Conservation (phyloP, 305 asterid genomes). For the Rubia peregrina region DNA sequence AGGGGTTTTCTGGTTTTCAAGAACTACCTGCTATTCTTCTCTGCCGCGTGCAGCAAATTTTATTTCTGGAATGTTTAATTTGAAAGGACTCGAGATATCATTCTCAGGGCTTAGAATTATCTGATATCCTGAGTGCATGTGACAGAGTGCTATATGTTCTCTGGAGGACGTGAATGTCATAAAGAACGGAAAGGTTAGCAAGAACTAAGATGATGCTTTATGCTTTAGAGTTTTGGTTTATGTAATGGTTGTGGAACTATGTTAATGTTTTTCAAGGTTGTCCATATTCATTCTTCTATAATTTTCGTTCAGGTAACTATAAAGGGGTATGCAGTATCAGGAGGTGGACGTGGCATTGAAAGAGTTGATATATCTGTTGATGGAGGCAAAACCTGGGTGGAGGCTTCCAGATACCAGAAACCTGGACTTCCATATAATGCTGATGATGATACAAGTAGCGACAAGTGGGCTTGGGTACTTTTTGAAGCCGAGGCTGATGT, state of each 20-base stretch:
- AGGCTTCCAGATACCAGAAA: slow-evolving; percentile 74
- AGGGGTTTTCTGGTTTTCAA: not conserved
- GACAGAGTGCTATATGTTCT: slow-evolving; percentile 92
- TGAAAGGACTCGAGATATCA: not conserved
- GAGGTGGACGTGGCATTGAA: slow-evolving; percentile 96
- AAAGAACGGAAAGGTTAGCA: slow-evolving; percentile 74
- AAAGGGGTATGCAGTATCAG: slow-evolving; percentile 89
- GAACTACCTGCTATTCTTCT: not conserved
- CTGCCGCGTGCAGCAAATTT: not conserved
- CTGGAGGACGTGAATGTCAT: slow-evolving; percentile 57
- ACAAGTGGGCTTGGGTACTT: slow-evolving; percentile 98
- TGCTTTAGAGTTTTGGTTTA: not conserved
- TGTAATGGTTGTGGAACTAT: not conserved
- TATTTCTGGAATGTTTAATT: not conserved
- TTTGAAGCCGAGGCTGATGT: slow-evolving; percentile 75
- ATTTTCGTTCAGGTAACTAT: slow-evolving; percentile 45
- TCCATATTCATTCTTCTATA: not conserved
- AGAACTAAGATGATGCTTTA: not conserved
- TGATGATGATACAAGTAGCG: slow-evolving; percentile 47
- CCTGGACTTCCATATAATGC: slow-evolving; percentile 53
- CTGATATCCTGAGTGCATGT: slow-evolving; percentile 7
- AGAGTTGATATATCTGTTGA: slow-evolving; percentile 76
- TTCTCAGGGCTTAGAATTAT: not conserved
- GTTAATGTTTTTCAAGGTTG: not conserved
- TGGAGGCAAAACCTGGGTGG: slow-evolving; percentile 86